A percentile compares a stretch with the other conserved stretches of the same genome.
phyloP scores from a whole-genome alignment of 164 flowering plant genomes.

The Vitis amurensis region DNA sequence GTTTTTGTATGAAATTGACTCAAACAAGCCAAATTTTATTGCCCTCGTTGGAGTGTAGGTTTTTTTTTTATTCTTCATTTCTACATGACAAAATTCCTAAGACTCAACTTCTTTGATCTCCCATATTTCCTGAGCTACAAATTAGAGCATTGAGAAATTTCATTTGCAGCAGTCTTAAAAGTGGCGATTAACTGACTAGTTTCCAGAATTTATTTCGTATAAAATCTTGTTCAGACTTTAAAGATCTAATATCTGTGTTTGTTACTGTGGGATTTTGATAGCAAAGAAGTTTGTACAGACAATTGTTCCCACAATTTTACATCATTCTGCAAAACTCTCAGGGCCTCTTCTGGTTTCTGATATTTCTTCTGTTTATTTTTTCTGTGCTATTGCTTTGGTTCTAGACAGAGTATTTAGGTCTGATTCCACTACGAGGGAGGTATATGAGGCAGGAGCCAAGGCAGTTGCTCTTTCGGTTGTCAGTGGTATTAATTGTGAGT shows the following conservation, averaged over 20 bases:
- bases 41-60: too few relatives aligned
- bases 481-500: conserved; percentile 89
- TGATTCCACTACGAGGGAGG: conserved; percentile 65
- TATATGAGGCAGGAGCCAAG: conserved; percentile 87
- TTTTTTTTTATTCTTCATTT: too few relatives aligned
- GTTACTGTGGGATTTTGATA: background rate
- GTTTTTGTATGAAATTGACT: too few relatives aligned
- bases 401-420: conserved; percentile 74
- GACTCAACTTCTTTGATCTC: too few relatives aligned
- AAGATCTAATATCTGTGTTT: background rate
- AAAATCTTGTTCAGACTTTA: background rate
- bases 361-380: background rate
- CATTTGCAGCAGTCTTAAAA: too few relatives aligned
- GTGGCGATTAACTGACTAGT: too few relatives aligned
- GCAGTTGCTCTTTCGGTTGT: conserved; percentile 84
- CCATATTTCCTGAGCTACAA: too few relatives aligned
- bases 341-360: background rate
- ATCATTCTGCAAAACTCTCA: background rate
- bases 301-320: background rate
- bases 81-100: too few relatives aligned
- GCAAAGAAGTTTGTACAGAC: conserved; percentile 4
- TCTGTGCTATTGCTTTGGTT: conserved; percentile 9
- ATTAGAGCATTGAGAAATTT: too few relatives aligned
- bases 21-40: too few relatives aligned
- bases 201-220: background rate